Base-by-base conservation (phyloP, 164 flowering plant genomes). In the Cinnamomum chago region DNA sequence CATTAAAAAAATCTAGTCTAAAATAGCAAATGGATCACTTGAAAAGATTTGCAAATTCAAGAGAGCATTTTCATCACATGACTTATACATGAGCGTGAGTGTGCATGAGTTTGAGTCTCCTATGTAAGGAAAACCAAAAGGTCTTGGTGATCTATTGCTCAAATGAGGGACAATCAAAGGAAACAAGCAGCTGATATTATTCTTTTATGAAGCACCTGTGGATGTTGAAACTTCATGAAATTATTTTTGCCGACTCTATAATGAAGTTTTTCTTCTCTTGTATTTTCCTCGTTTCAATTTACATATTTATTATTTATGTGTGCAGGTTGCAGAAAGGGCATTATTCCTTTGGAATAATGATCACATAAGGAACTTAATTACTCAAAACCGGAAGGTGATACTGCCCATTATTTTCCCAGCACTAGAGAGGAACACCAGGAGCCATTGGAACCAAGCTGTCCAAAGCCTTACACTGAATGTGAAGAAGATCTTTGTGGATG, bases 381-480 rank as follows among this genome's bases (percentile, higher is more conserved):
- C 76, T 15, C 86, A 84, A 71, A 90, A 90, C 77, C 85, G 85
- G 9, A 86, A 76, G 72, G 88, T 88, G 50, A 88, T 92, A 79
- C 80, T 90, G 67, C 94, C 97, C n/a, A 85, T 89, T 65, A 83
- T 92, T 35, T 85, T 90, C 72, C 92, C 92, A 14, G 88, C 95
- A 65, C 72, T 92, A 81, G 95, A 90, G 79, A 90, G 83, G 73
- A 92, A 90, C 79, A 82, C 90, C 2, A 77, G 83, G 67, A 73
- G 77, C 62, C 97, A 92, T 79, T 92, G 95, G 97, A 92, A 91
- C 76, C 97, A 87, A 77, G 97, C 95, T 70, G 97, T 92, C 52
- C 91, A 87, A 75, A 90, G 95, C 78, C 74, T 92, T 67, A 90
- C 94, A 4, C 72, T 90, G 74, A 92, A 92, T 70, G 97, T 92